These are phyloP conservation scores for Claviceps maximensis DNA, from an alignment of 2,329 filamentous ascomycete genomes.

Conservation along the genomic window DNA sequence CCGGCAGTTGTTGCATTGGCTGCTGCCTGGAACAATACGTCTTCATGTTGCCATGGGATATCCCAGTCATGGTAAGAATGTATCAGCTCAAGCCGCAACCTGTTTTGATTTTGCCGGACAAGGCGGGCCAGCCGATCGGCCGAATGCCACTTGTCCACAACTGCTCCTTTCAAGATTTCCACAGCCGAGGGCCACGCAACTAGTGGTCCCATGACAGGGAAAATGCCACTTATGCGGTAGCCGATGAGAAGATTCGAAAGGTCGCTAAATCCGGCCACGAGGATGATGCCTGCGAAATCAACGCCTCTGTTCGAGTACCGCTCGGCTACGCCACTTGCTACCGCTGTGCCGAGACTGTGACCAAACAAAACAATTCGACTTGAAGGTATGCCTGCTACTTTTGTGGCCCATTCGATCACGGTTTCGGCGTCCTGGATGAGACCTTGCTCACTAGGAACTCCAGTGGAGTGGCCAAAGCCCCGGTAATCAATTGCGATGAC, in stretches of 20 bases:
- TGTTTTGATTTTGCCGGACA: conserved; percentile 35
- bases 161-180: conserved; percentile 42
- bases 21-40: conserved; percentile 48
- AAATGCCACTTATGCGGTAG: conserved; percentile 64
- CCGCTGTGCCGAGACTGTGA: conserved; percentile 80
- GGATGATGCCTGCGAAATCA: conserved; percentile 66
- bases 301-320: conserved; percentile 47
- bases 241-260: conserved; percentile 59
- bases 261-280: conserved; percentile 69
- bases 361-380: conserved; percentile 68
- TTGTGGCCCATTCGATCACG: conserved; percentile 58
- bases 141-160: conserved; percentile 76
- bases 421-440: conserved; percentile 68
- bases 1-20: conserved; percentile 34
- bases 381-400: conserved; percentile 49
- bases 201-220: conserved; percentile 70
- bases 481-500: conserved; percentile 85
- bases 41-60: conserved; percentile 62
- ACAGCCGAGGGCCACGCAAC: conserved; percentile 51
- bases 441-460: conserved; percentile 67
- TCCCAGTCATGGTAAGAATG: conserved; percentile 74
- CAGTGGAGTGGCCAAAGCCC: conserved; percentile 71
- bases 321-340: conserved; percentile 62
- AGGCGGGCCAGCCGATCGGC: conserved; percentile 49
- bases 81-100: conserved; percentile 55